Base-by-base conservation (phyloP, 208 protist genomes). In the Leishmania mexicana region DNA sequence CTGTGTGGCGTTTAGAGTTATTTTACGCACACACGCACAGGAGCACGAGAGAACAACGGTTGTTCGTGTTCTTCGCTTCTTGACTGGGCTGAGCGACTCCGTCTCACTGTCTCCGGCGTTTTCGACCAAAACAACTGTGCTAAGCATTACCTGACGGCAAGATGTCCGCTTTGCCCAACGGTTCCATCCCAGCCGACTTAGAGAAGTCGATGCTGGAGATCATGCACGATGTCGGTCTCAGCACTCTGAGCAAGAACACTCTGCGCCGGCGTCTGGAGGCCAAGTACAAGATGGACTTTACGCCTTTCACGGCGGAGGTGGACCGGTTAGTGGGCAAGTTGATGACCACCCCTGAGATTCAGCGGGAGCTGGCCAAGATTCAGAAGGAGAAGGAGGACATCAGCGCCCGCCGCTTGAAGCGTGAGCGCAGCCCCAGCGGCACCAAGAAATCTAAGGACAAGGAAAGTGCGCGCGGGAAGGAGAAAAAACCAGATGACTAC, bases 401-500 rank as follows among this genome's bases (percentile, higher is more conserved):
- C n/a, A 83, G 72, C 47, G 76, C 79, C 42, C 85, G 86, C 81
- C 86, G 88, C 77, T 87, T 83, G 17, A 93, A 92, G 76, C 88
- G 85, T 83, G 87, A 88, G 86, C 75, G 79, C 75, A 81, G 71
- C 65, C n/a, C 79, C 68, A 78, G 68, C 83, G 81, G 79, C 70
- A 54, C 79, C 65, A 87, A 80, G 73, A 87, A 84, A 31, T 28
- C 76, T 10, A 84, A 79, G 70, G 68, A 75, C 28, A 79, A 87
- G 72, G 81, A 90, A 71, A 68, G 13, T 8, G 93, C 92, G 85
- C 79, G 81, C 45, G 89, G 85, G 64, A 92, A 91, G 67, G 85
- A 76, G 65, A 93, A 93, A 84, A 97, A 96, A 78, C 93, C 93
- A 2, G 92, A 94, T 17, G 87, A 95, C 82, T 95, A 95, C 83